Evolutionary conservation across 257 asterid species (phyloP).

Genomic region (Gentiana macrophylla): DNA sequence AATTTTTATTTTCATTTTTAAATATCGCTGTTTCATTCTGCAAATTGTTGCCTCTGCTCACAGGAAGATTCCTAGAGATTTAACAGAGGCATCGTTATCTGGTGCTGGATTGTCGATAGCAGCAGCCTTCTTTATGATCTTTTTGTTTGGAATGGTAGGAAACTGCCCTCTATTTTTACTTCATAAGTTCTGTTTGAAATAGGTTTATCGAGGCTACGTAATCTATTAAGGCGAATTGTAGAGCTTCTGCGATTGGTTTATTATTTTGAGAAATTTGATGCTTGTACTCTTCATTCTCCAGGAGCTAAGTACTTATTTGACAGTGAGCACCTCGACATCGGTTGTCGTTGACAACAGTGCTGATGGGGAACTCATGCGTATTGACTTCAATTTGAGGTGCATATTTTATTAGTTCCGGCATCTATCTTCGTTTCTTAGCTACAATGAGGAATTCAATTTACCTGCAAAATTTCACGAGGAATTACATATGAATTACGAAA

Average conservation of each 20-base stretch:
- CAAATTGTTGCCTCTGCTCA: slow-evolving; percentile 13
- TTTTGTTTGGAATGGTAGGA: slow-evolving; percentile 92
- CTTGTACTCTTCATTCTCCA: slow-evolving; percentile 20
- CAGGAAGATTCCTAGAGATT: slow-evolving; percentile 88
- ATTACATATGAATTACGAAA: background rate
- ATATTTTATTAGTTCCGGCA: background rate
- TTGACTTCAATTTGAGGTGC: slow-evolving; percentile 88
- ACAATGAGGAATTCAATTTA: background rate
- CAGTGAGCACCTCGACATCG: slow-evolving; percentile 64
- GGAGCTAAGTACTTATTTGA: slow-evolving; percentile 71
- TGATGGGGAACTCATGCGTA: slow-evolving; percentile 75
- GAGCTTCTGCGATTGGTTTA: too few species aligned
- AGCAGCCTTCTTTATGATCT: slow-evolving; percentile 72
- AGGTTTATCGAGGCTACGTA: too few species aligned
- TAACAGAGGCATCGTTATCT: slow-evolving; percentile 85
- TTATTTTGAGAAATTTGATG: too few species aligned
- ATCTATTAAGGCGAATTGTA: too few species aligned
- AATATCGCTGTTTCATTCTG: background rate
- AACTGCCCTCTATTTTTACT: slow-evolving; percentile 2
- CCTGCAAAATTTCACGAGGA: background rate
- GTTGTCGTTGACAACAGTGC: slow-evolving; percentile 79
- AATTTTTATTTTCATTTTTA: background rate
- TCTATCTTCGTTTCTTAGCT: background rate
- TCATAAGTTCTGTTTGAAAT: too few species aligned
- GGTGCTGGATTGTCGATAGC: slow-evolving; percentile 91